Evolutionary conservation across 331 rosid genomes (phyloP).

Genomic region (Stylosanthes scabra): DNA sequence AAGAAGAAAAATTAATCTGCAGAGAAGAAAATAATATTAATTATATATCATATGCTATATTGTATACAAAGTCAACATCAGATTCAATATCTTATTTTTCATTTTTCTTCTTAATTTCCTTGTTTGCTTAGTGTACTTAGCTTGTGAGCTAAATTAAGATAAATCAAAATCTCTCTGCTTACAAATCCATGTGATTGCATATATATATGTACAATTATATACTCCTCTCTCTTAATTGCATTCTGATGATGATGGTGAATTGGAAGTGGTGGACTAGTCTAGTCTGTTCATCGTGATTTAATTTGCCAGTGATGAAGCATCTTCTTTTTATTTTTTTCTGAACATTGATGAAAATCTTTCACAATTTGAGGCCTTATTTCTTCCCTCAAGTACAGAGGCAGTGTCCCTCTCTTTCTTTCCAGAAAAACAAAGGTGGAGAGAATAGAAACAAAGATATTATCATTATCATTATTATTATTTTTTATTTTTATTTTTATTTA

Average conservation of each 20-base stretch:
- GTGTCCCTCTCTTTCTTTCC: conserved; percentile 54
- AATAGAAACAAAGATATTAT: no score
- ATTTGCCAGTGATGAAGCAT: conserved; percentile 38
- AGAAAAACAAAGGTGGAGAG: conserved; percentile 31
- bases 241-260: no score
- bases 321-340: conserved; percentile 30
- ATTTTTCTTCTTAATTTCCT: not conserved
- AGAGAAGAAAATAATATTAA: conserved; percentile 11
- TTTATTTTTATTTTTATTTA: no score
- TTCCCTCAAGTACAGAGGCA: conserved; percentile 51
- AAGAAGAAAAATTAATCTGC: not conserved
- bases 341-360: conserved; percentile 32
- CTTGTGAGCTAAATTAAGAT: conserved; percentile 4
- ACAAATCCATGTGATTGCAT: conserved; percentile 42
- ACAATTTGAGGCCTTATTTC: conserved; percentile 45
- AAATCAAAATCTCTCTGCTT: conserved; percentile 22
- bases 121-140: conserved; percentile 11
- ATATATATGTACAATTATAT: conserved; percentile 33
- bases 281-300: conserved; percentile 43
- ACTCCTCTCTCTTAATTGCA: conserved; percentile 24
- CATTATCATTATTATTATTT: no score
- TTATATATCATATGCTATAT: conserved; percentile 5
- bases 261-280: no score
- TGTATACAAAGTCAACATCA: not conserved
- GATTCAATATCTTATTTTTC: not conserved